These are phyloP conservation scores for Blastobotrys aristatus DNA, from an alignment of 1,139 yeast genomes.

Conservation along the genomic window DNA sequence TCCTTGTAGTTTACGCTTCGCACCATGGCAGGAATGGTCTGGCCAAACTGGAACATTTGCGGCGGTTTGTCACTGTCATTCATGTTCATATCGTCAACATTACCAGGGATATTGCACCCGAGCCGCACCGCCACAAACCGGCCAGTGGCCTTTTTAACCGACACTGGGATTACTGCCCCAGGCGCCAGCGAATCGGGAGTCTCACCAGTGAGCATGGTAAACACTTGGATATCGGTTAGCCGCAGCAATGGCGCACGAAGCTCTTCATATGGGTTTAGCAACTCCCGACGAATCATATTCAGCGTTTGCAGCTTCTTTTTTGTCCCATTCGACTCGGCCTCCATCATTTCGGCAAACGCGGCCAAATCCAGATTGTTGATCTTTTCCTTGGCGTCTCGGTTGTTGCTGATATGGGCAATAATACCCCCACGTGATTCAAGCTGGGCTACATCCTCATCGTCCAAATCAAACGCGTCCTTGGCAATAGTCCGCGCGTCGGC, in stretches of 20 bases:
- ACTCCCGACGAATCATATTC: constrained; percentile 83
- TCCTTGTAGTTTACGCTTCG: constrained; percentile 62
- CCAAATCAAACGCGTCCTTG: constrained; percentile 93
- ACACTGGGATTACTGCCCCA: constrained; percentile 76
- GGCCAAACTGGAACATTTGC: constrained; percentile 49
- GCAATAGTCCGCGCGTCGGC: constrained; percentile 96
- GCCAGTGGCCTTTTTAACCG: constrained; percentile 49
- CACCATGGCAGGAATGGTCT: constrained; percentile 81
- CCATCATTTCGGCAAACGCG: constrained; percentile 91
- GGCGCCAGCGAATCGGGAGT: constrained; percentile 59
- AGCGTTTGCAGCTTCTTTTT: constrained; percentile 77
- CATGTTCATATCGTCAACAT: constrained; percentile 43
- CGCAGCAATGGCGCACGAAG: constrained; percentile 65
- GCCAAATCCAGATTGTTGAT: constrained; percentile 84
- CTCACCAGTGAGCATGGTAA: constrained; percentile 89
- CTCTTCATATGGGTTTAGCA: constrained; percentile 83
- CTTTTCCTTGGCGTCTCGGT: constrained; percentile 62
- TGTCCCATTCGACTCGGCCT: constrained; percentile 53
- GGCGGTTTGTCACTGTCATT: constrained; percentile 24
- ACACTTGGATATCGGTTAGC: constrained; percentile 67
- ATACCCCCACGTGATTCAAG: constrained; percentile 77
- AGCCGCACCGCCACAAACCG: constrained; percentile 56
- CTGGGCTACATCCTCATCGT: constrained; percentile 87
- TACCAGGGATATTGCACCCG: constrained; percentile 72
- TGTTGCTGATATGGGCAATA: constrained; percentile 59